Conservation (phyloP, 768 basidiomycete species). For the Hericium coralloides region DNA sequence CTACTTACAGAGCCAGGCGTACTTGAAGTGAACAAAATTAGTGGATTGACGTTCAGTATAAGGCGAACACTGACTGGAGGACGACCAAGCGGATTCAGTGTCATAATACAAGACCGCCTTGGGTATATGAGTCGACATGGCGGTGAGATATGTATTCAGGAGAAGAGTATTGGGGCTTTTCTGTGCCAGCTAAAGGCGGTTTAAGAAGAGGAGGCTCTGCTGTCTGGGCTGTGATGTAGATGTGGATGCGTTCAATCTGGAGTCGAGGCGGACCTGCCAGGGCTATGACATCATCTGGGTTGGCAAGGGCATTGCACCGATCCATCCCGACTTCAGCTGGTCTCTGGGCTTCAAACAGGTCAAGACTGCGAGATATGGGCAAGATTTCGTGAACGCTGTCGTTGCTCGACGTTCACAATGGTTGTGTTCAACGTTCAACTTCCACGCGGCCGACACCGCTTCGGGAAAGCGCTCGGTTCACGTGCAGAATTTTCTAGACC, state of each 20-base stretch:
- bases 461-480: not conserved
- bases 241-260: too few relatives aligned
- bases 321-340: too few relatives aligned
- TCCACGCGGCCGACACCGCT: not conserved
- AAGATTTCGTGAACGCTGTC: too few relatives aligned
- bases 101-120: conserved; percentile 80
- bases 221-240: too few relatives aligned
- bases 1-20: conserved; percentile 12
- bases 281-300: too few relatives aligned
- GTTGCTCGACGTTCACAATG: too few relatives aligned
- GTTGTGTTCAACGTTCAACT: not conserved
- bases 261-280: too few relatives aligned
- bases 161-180: not conserved
- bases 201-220: too few relatives aligned
- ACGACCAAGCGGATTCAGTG: conserved; percentile 52
- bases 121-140: conserved; percentile 29
- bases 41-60: not conserved
- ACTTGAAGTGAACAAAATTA: not conserved
- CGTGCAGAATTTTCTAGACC: conserved; percentile 11
- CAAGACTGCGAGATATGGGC: too few relatives aligned
- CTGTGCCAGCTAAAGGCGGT: too few relatives aligned
- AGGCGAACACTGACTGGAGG: conserved; percentile 38
- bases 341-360: too few relatives aligned
- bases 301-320: too few relatives aligned
- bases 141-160: not conserved